Conservation (phyloP, 2,329 filamentous ascomycete species). For the Claviceps citrina region DNA sequence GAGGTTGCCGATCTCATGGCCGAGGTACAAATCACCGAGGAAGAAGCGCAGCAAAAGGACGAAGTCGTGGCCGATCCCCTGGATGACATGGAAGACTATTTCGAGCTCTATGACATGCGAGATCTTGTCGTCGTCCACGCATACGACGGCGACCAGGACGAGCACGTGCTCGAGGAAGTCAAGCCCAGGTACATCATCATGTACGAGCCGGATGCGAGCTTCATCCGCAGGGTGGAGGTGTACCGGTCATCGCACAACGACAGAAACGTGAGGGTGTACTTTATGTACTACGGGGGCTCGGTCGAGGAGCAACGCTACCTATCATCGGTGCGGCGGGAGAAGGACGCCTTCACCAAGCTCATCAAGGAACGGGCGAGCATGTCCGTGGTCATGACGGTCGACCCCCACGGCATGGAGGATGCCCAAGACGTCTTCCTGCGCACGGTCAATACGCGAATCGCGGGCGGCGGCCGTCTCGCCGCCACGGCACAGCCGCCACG, state of each 20-base stretch:
- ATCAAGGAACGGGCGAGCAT: slow-evolving; percentile 91
- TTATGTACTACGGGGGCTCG: slow-evolving; percentile 87
- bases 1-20: slow-evolving; percentile 73
- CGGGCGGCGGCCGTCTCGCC: slow-evolving; percentile 69
- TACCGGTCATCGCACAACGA: slow-evolving; percentile 90
- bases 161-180: slow-evolving; percentile 87
- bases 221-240: slow-evolving; percentile 86
- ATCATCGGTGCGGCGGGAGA: slow-evolving; percentile 78
- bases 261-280: slow-evolving; percentile 81
- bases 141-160: slow-evolving; percentile 90
- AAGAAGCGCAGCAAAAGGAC: slow-evolving; percentile 59
- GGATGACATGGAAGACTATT: slow-evolving; percentile 84
- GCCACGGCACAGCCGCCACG: slow-evolving; percentile 79
- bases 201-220: slow-evolving; percentile 92
- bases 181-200: slow-evolving; percentile 92
- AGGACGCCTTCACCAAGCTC: slow-evolving; percentile 85
- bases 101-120: slow-evolving; percentile 79
- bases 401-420: slow-evolving; percentile 54
- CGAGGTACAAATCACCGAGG: slow-evolving; percentile 66
- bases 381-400: slow-evolving; percentile 71
- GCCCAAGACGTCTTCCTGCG: slow-evolving; percentile 84
- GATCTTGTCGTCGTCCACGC: slow-evolving; percentile 81
- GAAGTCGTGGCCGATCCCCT: slow-evolving; percentile 63
- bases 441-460: slow-evolving; percentile 92
- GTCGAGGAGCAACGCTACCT: slow-evolving; percentile 93